phyloP scores from a whole-genome alignment of 129 eudicot species.

The Cynara cardunculus region DNA sequence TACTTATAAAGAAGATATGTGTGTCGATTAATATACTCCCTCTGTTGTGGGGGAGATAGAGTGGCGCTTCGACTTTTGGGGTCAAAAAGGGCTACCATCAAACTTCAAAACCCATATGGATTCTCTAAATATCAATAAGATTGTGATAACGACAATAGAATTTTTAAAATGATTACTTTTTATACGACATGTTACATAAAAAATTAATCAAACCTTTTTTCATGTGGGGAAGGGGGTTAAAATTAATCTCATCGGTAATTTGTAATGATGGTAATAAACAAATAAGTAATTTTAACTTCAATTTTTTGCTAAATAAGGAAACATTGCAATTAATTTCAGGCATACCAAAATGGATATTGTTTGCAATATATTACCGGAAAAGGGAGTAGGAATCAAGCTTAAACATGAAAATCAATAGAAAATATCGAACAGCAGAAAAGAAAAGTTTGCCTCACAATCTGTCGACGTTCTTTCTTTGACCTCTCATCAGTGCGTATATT shows the following conservation, averaged over 20 bases:
- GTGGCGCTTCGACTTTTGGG: not conserved
- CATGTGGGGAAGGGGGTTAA: not conserved
- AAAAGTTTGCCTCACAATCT: constrained; percentile 60
- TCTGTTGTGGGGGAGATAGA: not conserved
- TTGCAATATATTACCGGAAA: not conserved
- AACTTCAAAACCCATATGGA: not conserved
- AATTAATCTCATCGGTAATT: not conserved
- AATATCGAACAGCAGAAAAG: not conserved
- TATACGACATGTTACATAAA: not conserved
- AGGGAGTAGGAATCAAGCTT: not conserved
- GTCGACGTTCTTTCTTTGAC: constrained; percentile 96
- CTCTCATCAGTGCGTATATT: constrained; percentile 80
- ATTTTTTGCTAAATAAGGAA: not conserved
- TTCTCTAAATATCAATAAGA: not conserved
- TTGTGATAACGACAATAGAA: not conserved
- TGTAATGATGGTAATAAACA: not conserved
- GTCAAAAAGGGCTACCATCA: not conserved
- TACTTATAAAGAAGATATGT: not conserved
- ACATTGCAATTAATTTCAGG: not conserved
- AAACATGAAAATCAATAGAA: not conserved
- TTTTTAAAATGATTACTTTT: not conserved
- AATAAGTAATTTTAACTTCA: not conserved
- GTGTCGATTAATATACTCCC: not conserved
- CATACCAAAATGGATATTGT: not conserved
- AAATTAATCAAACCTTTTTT: not conserved